phyloP scores from a whole-genome alignment of 2,329 filamentous ascomycete genomes.

The Fusarium nygamai region DNA sequence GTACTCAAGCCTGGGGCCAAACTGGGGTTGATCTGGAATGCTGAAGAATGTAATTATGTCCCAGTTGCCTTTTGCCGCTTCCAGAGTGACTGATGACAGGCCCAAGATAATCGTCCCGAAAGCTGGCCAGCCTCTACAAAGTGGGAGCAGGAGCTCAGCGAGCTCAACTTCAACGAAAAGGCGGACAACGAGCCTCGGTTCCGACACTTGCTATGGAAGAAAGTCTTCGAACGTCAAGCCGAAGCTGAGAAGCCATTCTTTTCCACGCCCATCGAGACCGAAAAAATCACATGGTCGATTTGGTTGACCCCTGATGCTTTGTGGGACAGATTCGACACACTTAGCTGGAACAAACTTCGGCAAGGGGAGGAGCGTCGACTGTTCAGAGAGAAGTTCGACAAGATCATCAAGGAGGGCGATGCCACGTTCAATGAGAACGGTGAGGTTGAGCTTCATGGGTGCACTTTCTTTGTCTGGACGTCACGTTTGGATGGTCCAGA shows the following conservation, averaged over 20 bases:
- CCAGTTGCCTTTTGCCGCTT: not conserved
- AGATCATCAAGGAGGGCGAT: constrained; percentile 62
- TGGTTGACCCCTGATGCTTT: constrained; percentile 69
- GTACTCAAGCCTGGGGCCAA: constrained; percentile 68
- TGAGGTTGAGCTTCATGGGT: constrained; percentile 71
- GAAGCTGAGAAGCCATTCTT: constrained; percentile 61
- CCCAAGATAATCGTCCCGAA: constrained; percentile 69
- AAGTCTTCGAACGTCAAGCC: constrained; percentile 70
- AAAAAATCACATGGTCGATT: constrained; percentile 51
- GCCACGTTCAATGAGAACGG: constrained; percentile 69
- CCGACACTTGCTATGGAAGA: constrained; percentile 70
- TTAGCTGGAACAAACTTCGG: constrained; percentile 74
- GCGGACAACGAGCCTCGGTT: constrained; percentile 71
- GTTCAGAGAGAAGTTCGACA: constrained; percentile 62
- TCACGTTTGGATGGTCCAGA: constrained; percentile 47
- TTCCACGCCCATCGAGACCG: constrained; percentile 68
- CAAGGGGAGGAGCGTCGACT: constrained; percentile 59
- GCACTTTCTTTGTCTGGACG: constrained; percentile 73
- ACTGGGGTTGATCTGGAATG: constrained; percentile 78
- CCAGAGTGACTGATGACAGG: not conserved
- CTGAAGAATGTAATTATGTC: constrained; percentile 69
- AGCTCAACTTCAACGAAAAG: constrained; percentile 63
- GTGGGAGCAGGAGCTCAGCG: constrained; percentile 72
- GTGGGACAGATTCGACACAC: constrained; percentile 71
- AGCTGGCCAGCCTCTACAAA: constrained; percentile 63